Evolutionary conservation across 202 grass and related monocot genomes (phyloP), one percentile per base, ranked within the genome.

Genomic region (Eragrostis tef): DNA sequence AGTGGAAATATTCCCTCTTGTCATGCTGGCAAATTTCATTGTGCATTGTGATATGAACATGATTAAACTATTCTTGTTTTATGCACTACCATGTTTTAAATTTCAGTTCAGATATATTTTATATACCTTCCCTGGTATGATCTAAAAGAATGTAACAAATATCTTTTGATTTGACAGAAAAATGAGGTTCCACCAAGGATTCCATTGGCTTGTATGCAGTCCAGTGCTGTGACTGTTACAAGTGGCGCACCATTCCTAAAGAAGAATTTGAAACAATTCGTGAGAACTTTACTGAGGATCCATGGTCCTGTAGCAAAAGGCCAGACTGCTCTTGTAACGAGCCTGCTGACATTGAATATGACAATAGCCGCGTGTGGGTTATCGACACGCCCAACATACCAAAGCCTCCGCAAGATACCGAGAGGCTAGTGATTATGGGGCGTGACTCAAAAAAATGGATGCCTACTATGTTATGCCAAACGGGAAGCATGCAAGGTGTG

Each of bases 401-500:
- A 1, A 89, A 82, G 45, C 36, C 86, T 3, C 86, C 81, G 2
- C 72, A 77, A 9, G 45, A 65, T 36, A 87, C 73, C 1, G 70
- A 89, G 82, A 77, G 88, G 64, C 45, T 73, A 50, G 4, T 89
- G 74, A 77, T 63, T 36, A 82, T 91, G 84, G 56, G 86, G 72
- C 64, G 43, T 4, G 78, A 89, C 79, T 83, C 8, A 91, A 86
- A 15, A 91, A 87, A 72, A 80, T 87, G 84, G 86, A 94, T 68
- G 78, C 69, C 54, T 80, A 83, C 29, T 90, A 94, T 66, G 5
- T 67, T 15, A 79, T 90, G 88, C 91, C 86, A 7, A 90, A 88
- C n/a, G 66, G 86, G 50, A 91, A 83, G 67, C 53, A 7, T 39
- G 67, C 61, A 16, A 79, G 31, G 68, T 11, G 72, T 12, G 21